Conservation (phyloP, 805 yeast genomes). For the Candida succiphila region DNA sequence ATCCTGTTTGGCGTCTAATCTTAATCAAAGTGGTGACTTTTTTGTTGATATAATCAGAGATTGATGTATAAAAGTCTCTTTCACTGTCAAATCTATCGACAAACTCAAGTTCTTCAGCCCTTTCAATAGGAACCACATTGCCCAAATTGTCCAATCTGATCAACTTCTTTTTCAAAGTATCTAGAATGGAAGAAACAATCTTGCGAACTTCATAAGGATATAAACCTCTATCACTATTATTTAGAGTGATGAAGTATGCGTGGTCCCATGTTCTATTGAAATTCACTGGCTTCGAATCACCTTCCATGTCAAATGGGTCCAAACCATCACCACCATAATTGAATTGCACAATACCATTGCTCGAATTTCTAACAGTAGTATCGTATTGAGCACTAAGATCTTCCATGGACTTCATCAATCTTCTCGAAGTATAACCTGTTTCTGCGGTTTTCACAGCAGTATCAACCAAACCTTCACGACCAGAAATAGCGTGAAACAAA, state of each 20-base stretch:
- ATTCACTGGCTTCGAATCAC: conserved; percentile 94
- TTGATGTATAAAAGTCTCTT: conserved; percentile 70
- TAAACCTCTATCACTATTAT: conserved; percentile 42
- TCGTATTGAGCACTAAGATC: conserved; percentile 92
- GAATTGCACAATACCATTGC: conserved; percentile 95
- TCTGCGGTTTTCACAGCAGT: conserved; percentile 99
- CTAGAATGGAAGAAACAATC: conserved; percentile 43
- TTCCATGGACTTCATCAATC: conserved; percentile 95
- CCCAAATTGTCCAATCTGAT: conserved; percentile 72
- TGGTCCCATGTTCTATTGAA: conserved; percentile 94
- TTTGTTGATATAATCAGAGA: conserved; percentile 49
- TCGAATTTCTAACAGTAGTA: conserved; percentile 87
- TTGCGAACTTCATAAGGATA: conserved; percentile 61
- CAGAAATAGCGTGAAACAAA: conserved; percentile 96
- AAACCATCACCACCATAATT: conserved; percentile 98
- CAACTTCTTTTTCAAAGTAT: conserved; percentile 50
- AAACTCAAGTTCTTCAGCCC: conserved; percentile 41
- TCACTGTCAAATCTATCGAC: conserved; percentile 86
- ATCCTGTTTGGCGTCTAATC: conserved; percentile 44
- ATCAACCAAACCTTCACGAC: conserved; percentile 98
- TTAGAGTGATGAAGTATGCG: conserved; percentile 63
- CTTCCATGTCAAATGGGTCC: conserved; percentile 99
- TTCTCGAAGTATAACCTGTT: conserved; percentile 97
- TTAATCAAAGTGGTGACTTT: conserved; percentile 50
- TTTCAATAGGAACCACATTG: conserved; percentile 31